Evolutionary conservation across 495 filamentous ascomycete genomes (phyloP), one percentile per base, ranked within the genome.

Genomic region (Daldinia bambusicola): DNA sequence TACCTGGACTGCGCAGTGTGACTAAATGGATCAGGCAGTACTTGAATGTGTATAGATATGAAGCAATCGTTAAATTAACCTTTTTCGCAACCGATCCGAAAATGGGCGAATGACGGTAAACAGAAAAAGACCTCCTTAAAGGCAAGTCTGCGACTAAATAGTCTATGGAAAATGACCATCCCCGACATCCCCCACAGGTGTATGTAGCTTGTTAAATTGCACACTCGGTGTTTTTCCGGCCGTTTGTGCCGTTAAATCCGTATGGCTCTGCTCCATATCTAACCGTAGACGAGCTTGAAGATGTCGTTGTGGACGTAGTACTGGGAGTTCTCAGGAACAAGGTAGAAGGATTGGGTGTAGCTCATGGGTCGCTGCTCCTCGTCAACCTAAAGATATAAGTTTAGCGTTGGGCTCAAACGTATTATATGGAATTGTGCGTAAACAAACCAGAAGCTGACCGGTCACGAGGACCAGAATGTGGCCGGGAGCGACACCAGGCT

Each of bases 231-330:
- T 32, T 14, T 18, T 32, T 10, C 30, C 10, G 7, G 26, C 30
- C 26, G 26, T 32, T 4, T 8, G 6, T 2, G 13, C 34, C 30
- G 18, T 16, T n/a, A 14, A 31, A 22, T 20, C 43, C n/a, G 22
- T 20, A 9, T 43, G 30, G 45, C 14, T 6, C 18, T 4, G 38
- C 60, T 45, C 6, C 14, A 61, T 32, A 41, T 63, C 55, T 76
- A 84, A 65, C 78, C 78, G 81, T 92, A 94, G 69, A 94, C 85
- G 63, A 98, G 85, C 72, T 89, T 89, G 88, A 97, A 98, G 81
- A 97, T 82, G 77, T 98, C 94, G 84, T 97, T 97, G 82, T 89
- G 89, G 75, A 98, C 90, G 77, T 87, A 97, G 84, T 89, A 97
- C 80, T 84, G 88, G 4, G 64, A 64, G 61, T 89, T 91, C 30